Evolutionary conservation across 176 grass and related monocot species (phyloP).

Genomic region (Stipa capillata): DNA sequence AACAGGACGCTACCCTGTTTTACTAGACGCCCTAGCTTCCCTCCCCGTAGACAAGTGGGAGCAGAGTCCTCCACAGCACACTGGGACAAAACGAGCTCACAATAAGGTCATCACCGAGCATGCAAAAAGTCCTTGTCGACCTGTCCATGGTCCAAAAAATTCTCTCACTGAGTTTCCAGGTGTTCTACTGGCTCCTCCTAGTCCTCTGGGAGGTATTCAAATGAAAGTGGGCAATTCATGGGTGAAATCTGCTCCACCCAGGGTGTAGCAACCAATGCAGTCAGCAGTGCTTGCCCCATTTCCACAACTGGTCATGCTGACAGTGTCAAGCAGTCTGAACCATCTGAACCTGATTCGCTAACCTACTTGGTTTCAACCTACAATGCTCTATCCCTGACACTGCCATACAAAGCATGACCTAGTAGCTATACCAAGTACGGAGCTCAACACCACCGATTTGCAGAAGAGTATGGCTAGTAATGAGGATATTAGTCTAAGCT

Average conservation of each 20-base stretch:
- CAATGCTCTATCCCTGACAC: constrained; percentile 12
- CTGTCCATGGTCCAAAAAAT: constrained; percentile 18
- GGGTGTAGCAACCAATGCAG: constrained; percentile 24
- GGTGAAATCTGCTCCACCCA: constrained; percentile 31
- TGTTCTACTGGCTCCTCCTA: constrained; percentile 29
- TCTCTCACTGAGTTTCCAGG: neutral
- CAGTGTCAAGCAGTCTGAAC: constrained; percentile 32
- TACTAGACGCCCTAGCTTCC: constrained; percentile 33
- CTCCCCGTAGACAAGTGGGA: constrained; percentile 22
- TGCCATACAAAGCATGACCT: constrained; percentile 29
- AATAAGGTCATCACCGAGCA: constrained; percentile 27
- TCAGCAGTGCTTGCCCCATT: constrained; percentile 12
- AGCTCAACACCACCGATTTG: constrained; percentile 40
- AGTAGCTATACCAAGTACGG: constrained; percentile 28
- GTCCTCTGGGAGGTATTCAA: constrained; percentile 19
- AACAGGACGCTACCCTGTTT: constrained; percentile 33
- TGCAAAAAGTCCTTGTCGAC: constrained; percentile 40
- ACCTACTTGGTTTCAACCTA: constrained; percentile 22
- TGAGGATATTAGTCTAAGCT: constrained; percentile 29
- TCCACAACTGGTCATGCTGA: constrained; percentile 19
- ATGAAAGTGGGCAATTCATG: constrained; percentile 18
- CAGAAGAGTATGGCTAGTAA: constrained; percentile 48
- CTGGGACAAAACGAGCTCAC: constrained; percentile 43
- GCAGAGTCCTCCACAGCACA: constrained; percentile 36
- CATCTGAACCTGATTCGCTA: constrained; percentile 42